These are phyloP conservation scores for Clavispora phyllophila DNA, from an alignment of 805 yeast species.

Conservation along the genomic window DNA sequence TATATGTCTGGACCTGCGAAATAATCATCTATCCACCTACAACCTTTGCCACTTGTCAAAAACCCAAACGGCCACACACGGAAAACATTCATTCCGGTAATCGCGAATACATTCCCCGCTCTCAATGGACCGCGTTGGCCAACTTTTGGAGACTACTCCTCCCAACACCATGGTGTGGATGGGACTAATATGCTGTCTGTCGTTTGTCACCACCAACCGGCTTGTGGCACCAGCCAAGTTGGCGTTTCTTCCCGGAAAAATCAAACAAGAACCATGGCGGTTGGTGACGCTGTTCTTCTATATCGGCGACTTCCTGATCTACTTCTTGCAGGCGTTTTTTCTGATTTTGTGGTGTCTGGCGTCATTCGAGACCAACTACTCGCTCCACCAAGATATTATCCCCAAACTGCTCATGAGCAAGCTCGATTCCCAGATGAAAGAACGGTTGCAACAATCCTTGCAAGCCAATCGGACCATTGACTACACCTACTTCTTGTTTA, in stretches of 20 bases:
- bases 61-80: no score
- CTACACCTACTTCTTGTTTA: constrained; percentile 21
- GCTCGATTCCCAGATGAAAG: constrained; percentile 16
- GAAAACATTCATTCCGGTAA: no score
- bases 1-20: no score
- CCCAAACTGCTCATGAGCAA: constrained; percentile 16
- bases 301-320: constrained; percentile 23
- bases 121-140: neutral
- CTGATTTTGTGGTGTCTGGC: constrained; percentile 18
- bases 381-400: constrained; percentile 14
- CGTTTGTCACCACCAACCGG: constrained; percentile 17
- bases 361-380: constrained; percentile 22
- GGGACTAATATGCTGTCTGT: constrained; percentile 17
- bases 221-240: constrained; percentile 17
- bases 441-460: constrained; percentile 9
- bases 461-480: constrained; percentile 23
- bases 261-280: constrained; percentile 34
- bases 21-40: no score
- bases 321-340: constrained; percentile 17
- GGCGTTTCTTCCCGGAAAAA: constrained; percentile 23
- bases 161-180: constrained; percentile 25
- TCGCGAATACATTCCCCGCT: no score
- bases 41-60: no score
- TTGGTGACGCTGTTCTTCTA: constrained; percentile 30
- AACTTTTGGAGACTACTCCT: constrained; percentile 8